Conservation (phyloP, 257 asterid species). For the Solanum clarkiae region DNA sequence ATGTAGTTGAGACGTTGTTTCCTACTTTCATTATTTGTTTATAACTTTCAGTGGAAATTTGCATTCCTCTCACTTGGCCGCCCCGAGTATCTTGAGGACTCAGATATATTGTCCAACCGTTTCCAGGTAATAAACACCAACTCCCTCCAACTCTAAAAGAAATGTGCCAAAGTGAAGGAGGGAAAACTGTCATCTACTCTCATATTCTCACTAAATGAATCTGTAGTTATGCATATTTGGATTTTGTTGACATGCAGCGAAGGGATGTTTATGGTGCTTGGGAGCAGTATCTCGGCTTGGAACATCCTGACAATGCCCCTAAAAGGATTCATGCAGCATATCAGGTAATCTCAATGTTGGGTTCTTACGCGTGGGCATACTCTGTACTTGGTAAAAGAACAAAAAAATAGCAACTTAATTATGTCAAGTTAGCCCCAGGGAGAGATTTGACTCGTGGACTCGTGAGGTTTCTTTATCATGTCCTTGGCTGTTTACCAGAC, state of each 20-base stretch:
- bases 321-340: slow-evolving; percentile 29
- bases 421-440: background rate
- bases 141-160: background rate
- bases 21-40: background rate
- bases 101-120: slow-evolving; percentile 35
- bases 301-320: slow-evolving; percentile 40
- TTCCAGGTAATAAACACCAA: slow-evolving; percentile 30
- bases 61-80: slow-evolving; percentile 44
- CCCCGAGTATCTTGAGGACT: slow-evolving; percentile 46
- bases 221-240: background rate
- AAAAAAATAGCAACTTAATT: background rate
- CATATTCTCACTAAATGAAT: background rate
- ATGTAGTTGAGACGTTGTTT: background rate
- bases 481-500: background rate
- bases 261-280: slow-evolving; percentile 29
- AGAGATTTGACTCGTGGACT: background rate
- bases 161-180: background rate
- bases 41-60: slow-evolving; percentile 40
- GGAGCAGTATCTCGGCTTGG: slow-evolving; percentile 61
- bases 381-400: background rate
- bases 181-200: background rate
- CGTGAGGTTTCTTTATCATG: background rate
- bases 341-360: slow-evolving; percentile 22
- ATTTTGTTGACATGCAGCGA: slow-evolving; percentile 14
- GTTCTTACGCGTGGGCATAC: background rate